Evolutionary conservation across 2,329 filamentous ascomycete genomes (phyloP), one percentile per base, ranked within the genome.

Genomic region (Paracorniculantispora psalliotae): DNA sequence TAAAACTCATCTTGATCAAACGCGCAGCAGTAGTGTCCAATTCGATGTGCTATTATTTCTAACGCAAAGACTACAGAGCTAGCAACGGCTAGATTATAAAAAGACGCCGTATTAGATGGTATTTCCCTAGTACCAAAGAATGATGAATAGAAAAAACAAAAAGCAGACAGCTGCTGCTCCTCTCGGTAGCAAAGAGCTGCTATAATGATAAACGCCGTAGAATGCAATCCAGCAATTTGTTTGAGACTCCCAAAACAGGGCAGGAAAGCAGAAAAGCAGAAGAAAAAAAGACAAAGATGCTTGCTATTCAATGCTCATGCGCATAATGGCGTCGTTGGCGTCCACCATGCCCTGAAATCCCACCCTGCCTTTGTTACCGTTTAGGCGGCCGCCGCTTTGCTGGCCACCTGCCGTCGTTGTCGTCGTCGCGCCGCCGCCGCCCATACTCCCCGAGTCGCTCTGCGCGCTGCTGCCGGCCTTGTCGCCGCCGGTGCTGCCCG

Each of bases 331-430:
- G 71, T 97, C 93, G 70, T 91, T 91, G n/a, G 93, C 93, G 73
- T 97, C 93, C 19, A 85, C 89, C 92, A 97, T 97, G 1, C 92
- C 91, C 73, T 97, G 92, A 65, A 96, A 81, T 9, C 91, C 91
- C 15, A 96, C 80, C 35, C 90, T 74, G 63, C 79, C 87, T 70
- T 81, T 82, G 65, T 80, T 76, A 64, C 79, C 77, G 65, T 19
- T 50, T 13, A 77, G 72, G 12, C 82, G 79, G 59, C 80, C 81
- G 8, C 64, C 57, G 2, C 63, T 53, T n/a, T n/a, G 13, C 25
- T 53, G 30, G 23, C 10, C n/a, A 35, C 30, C 30, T 52, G 17
- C 21, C 78, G 75, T 41, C 73, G 47, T 67, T 65, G 59, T 26
- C 70, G 47, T 8, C 61, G 54, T 66, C 52, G 62, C 68, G 2